phyloP scores from a whole-genome alignment of 352 stramenopile genomes.

The Globisporangium sylvaticum region DNA sequence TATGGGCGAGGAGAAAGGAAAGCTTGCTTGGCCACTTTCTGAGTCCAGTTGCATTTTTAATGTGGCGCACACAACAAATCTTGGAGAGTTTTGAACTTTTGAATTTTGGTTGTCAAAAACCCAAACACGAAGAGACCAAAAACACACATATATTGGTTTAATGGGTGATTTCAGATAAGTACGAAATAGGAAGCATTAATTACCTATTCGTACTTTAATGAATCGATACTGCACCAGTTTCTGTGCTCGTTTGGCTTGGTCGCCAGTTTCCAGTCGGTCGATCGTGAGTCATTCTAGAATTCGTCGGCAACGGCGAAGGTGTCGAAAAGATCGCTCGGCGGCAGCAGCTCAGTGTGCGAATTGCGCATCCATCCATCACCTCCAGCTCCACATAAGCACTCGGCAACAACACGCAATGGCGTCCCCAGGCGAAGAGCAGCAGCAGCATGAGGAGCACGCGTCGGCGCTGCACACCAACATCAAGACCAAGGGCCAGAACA shows the following conservation, averaged over 20 bases:
- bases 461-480: conserved; percentile 84
- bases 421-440: conserved; percentile 4
- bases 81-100: neutral
- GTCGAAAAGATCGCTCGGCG: neutral
- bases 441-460: conserved; percentile 5
- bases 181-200: too few species aligned
- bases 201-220: too few species aligned
- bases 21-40: conserved; percentile 2
- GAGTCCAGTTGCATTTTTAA: neutral
- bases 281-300: conserved; percentile 1
- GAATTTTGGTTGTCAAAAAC: neutral
- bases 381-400: neutral
- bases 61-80: neutral
- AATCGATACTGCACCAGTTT: neutral
- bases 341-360: neutral
- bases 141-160: too few species aligned
- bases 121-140: too few species aligned
- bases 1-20: neutral
- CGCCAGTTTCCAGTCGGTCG: neutral
- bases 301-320: neutral
- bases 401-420: neutral
- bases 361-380: neutral
- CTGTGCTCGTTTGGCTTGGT: neutral
- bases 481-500: conserved; percentile 77
- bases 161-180: too few species aligned